Conservation (phyloP, 108 stramenopile species). For the Cyclostephanos invisitatus region DNA sequence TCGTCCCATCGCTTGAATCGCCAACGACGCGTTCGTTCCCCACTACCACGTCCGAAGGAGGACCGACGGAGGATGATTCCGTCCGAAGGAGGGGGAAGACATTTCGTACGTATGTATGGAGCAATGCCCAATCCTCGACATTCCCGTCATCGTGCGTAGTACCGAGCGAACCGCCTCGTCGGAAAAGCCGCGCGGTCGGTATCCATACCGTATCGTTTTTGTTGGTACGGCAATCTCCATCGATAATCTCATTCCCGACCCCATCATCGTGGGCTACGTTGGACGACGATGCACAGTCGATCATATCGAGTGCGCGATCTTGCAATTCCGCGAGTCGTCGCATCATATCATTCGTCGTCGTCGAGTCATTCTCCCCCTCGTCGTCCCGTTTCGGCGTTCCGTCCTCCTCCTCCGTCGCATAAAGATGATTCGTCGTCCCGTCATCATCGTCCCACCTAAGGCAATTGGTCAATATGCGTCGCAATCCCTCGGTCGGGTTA, state of each 20-base stretch:
- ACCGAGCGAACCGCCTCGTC: neutral
- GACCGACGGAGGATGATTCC: constrained; percentile 17
- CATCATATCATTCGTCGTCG: constrained; percentile 1
- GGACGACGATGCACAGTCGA: neutral
- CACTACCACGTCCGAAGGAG: constrained; percentile 1
- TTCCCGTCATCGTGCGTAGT: neutral
- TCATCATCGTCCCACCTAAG: neutral
- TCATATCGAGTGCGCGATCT: constrained; percentile 20
- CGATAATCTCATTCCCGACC: neutral
- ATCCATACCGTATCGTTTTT: constrained; percentile 36
- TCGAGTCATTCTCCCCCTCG: neutral
- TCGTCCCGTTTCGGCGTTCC: neutral
- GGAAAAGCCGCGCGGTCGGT: constrained; percentile 22
- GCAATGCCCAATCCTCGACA: constrained; percentile 24
- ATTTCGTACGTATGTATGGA: constrained; percentile 31
- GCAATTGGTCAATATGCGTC: constrained; percentile 16
- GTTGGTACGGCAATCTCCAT: neutral
- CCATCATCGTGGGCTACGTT: neutral
- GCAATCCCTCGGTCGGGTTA: constrained; percentile 12
- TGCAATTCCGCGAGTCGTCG: constrained; percentile 16
- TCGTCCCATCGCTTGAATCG: neutral
- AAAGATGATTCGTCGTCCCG: neutral
- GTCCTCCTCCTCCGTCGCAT: no score
- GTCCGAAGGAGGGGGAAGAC: constrained; percentile 40
- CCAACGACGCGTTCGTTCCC: neutral